Percentiles rank a stretch among this genome's conserved stretches.
phyloP scores from a whole-genome alignment of 345 rosid genomes.

The Rhizophora apiculata region DNA sequence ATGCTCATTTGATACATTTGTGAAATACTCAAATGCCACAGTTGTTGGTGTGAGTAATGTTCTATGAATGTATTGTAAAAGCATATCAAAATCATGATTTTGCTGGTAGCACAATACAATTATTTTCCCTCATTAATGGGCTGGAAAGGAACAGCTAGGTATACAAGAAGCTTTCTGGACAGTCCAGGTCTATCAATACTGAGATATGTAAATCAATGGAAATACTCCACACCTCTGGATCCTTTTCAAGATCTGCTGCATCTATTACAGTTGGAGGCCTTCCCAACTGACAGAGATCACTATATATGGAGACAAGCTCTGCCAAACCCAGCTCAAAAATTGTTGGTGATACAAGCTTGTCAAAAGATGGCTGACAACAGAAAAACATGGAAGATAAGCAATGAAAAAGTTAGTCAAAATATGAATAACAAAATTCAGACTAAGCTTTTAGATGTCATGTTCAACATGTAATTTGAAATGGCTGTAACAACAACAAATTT shows the following conservation, averaged over 20 bases:
- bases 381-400: slow-evolving; percentile 11
- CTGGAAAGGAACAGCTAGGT: no score
- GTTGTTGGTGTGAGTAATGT: no score
- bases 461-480: no score
- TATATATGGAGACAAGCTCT: slow-evolving; percentile 62
- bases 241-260: slow-evolving; percentile 63
- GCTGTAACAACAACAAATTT: neutral
- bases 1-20: no score
- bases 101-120: no score
- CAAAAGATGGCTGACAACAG: slow-evolving; percentile 65
- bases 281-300: slow-evolving; percentile 68
- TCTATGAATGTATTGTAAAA: neutral
- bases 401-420: neutral
- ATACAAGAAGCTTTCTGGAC: no score
- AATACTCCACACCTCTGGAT: slow-evolving; percentile 59
- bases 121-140: no score
- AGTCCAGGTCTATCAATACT: no score
- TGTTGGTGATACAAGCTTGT: slow-evolving; percentile 62
- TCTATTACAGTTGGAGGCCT: slow-evolving; percentile 63
- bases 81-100: no score
- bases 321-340: slow-evolving; percentile 71
- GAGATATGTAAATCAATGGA: no score
- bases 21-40: no score
- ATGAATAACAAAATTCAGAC: slow-evolving; percentile 9
- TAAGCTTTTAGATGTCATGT: no score